Conservation (phyloP, 208 protist species). For the Leishmania tropica region DNA sequence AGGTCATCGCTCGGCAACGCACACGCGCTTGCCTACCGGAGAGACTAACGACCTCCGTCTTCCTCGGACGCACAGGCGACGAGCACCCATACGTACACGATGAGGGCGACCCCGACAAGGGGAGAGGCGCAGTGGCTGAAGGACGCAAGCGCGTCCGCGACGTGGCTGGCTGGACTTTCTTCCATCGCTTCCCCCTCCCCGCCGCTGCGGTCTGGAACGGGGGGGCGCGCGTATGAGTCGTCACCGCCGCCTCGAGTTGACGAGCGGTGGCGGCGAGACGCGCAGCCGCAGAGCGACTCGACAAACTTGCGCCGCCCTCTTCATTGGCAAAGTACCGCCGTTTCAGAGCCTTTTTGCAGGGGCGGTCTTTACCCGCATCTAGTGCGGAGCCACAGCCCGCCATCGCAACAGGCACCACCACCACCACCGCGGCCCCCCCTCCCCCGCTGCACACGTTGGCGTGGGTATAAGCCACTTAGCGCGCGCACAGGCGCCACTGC, state of each 20-base stretch:
- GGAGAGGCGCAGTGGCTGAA: neutral
- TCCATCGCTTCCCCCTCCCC: neutral
- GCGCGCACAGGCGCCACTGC: neutral
- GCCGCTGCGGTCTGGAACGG: neutral
- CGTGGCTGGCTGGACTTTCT: neutral
- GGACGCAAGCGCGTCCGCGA: neutral
- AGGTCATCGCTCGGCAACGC: neutral
- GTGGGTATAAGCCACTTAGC: neutral
- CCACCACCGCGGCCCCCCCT: neutral
- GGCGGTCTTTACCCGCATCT: slow-evolving; percentile 10
- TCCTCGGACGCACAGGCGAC: neutral
- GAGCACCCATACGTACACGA: neutral
- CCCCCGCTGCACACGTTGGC: neutral
- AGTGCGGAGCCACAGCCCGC: slow-evolving; percentile 16
- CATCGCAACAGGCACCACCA: neutral
- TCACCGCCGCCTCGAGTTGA: neutral
- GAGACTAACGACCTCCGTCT: neutral
- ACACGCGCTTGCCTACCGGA: neutral
- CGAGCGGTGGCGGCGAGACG: neutral
- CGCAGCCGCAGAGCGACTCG: neutral
- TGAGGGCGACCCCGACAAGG: neutral
- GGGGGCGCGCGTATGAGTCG: neutral
- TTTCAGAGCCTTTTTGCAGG: neutral
- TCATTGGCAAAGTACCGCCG: neutral
- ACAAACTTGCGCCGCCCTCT: neutral